Evolutionary conservation across 345 rosid species (phyloP).

Genomic region (Euphorbia pulcherrima): DNA sequence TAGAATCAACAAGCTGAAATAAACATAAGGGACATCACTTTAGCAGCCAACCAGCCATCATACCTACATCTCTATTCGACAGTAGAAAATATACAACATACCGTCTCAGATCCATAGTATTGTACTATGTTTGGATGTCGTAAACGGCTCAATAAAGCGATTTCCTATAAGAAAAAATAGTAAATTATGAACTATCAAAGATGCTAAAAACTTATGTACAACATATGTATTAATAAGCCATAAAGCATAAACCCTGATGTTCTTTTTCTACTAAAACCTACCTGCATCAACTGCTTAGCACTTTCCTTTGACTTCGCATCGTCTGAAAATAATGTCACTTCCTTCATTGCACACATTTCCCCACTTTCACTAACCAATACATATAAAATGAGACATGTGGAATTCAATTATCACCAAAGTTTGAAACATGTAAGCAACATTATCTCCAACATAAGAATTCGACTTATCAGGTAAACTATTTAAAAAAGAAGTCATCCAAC

Average conservation of each 20-base stretch:
- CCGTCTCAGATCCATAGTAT: slow-evolving; percentile 68
- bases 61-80: background rate
- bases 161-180: slow-evolving; percentile 44
- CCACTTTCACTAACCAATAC: slow-evolving; percentile 56
- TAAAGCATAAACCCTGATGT: background rate
- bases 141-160: slow-evolving; percentile 56
- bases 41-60: background rate
- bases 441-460: slow-evolving; percentile 5
- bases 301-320: slow-evolving; percentile 77
- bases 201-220: background rate
- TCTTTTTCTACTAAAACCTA: background rate
- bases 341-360: slow-evolving; percentile 91
- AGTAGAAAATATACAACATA: slow-evolving; percentile 22
- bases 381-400: background rate
- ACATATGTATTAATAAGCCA: background rate
- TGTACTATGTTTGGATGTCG: slow-evolving; percentile 71
- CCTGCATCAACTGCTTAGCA: slow-evolving; percentile 53
- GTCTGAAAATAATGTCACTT: slow-evolving; percentile 73
- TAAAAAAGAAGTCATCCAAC: background rate
- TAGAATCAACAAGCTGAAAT: background rate
- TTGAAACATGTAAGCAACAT: background rate
- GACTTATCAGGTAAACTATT: background rate
- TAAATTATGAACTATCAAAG: background rate
- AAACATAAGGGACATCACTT: background rate
- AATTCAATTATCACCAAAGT: background rate